These are phyloP conservation scores for Coemansia sp. DNA, from an alignment of 192 early-diverging fungal genomes.

Conservation along the genomic window DNA sequence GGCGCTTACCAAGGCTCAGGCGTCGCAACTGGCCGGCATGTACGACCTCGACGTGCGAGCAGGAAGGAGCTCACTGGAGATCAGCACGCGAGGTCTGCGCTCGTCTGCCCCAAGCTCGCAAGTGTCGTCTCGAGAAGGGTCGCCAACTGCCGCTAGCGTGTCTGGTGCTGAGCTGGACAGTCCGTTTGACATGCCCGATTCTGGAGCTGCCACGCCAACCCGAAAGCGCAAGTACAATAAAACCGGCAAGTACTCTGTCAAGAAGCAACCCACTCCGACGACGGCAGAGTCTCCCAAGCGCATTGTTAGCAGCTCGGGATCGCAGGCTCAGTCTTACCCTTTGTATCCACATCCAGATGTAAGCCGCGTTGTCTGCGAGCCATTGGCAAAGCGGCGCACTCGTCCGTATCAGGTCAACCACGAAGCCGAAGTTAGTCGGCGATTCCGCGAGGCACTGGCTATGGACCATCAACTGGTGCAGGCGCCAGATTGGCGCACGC, in stretches of 20 bases:
- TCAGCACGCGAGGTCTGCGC: constrained; percentile 4
- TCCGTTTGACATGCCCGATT: not conserved
- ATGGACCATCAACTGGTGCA: constrained; percentile 51
- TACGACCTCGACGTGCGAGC: constrained; percentile 17
- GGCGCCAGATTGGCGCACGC: constrained; percentile 56
- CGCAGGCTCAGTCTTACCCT: not conserved
- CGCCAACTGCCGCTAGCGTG: constrained; percentile 19
- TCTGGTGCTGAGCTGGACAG: constrained; percentile 27
- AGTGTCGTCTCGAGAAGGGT: constrained; percentile 30
- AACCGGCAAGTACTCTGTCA: constrained; percentile 10
- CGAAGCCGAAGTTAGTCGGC: constrained; percentile 27
- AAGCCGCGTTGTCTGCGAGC: not conserved
- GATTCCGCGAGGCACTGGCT: constrained; percentile 50
- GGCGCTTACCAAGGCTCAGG: constrained; percentile 42
- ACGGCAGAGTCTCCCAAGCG: not conserved
- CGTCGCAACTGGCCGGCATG: constrained; percentile 44
- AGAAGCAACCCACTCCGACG: constrained; percentile 4
- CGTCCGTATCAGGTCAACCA: constrained; percentile 12
- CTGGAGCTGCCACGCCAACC: constrained; percentile 15
- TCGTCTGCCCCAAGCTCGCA: constrained; percentile 9
- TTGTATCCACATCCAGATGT: constrained; percentile 21
- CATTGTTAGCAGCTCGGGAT: not conserved
- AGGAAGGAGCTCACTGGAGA: not conserved
- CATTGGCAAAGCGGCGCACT: constrained; percentile 17
- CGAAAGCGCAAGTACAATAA: constrained; percentile 40